Percentiles rank a stretch among this genome's conserved stretches.
phyloP scores from a whole-genome alignment of 2,329 filamentous ascomycete genomes.

The Calonectria fujianensis region DNA sequence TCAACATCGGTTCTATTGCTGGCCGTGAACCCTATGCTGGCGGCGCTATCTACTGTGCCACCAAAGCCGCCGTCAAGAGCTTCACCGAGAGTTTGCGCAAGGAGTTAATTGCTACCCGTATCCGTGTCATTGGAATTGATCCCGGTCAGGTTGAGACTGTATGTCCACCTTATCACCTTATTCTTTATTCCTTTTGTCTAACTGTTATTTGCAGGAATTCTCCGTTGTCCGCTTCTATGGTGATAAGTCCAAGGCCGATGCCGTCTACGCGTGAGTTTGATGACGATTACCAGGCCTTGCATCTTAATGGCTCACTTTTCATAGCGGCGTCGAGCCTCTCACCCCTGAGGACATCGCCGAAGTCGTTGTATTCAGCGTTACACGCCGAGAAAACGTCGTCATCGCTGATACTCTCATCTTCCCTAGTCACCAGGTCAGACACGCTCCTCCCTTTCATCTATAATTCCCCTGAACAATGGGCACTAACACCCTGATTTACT shows the following conservation, averaged over 20 bases:
- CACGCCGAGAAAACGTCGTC: conserved; percentile 91
- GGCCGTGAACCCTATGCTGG: conserved; percentile 88
- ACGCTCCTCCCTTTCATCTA: not conserved
- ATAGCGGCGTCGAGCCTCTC: conserved; percentile 84
- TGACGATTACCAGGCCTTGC: not conserved
- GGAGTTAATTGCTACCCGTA: conserved; percentile 87
- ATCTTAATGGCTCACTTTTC: conserved; percentile 7
- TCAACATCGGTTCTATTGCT: conserved; percentile 95
- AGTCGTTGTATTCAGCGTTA: conserved; percentile 89
- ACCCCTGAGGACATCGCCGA: conserved; percentile 95
- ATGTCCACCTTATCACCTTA: conserved; percentile 51
- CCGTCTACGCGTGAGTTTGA: conserved; percentile 85
- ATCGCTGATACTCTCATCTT: conserved; percentile 91
- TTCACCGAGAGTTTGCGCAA: conserved; percentile 90
- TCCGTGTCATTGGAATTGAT: conserved; percentile 91
- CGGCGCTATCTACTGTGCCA: conserved; percentile 94
- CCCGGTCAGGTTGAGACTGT: conserved; percentile 95
- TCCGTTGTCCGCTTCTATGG: conserved; percentile 91
- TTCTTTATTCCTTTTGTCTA: not conserved
- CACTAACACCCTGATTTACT: conserved; percentile 32
- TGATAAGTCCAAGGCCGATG: conserved; percentile 91
- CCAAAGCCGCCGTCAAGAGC: conserved; percentile 89
- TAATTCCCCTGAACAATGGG: not conserved
- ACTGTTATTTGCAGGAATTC: conserved; percentile 77
- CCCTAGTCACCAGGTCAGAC: conserved; percentile 87